Conservation (phyloP, 2,329 filamentous ascomycete species). For the Microascus cirrosus region DNA sequence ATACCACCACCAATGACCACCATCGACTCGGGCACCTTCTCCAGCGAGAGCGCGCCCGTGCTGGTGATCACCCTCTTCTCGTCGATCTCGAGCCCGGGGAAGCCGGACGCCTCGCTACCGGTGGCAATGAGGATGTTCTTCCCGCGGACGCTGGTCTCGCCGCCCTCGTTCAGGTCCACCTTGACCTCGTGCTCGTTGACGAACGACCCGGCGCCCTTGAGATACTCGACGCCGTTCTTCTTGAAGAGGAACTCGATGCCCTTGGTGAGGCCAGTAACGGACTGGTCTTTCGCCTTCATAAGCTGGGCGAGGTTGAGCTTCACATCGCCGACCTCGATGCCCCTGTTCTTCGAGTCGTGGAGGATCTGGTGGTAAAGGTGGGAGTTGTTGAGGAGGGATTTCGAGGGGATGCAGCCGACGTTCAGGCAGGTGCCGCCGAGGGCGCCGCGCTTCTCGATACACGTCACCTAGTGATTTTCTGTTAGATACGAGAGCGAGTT, state of each 20-base stretch:
- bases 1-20: slow-evolving; percentile 96
- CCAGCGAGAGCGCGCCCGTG: slow-evolving; percentile 82
- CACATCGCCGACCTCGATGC: slow-evolving; percentile 94
- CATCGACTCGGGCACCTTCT: slow-evolving; percentile 91
- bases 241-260: slow-evolving; percentile 97
- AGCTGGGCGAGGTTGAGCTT: slow-evolving; percentile 90
- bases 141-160: slow-evolving; percentile 73
- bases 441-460: slow-evolving; percentile 94
- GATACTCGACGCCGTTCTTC: slow-evolving; percentile 98
- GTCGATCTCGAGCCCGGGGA: slow-evolving; percentile 90
- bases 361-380: slow-evolving; percentile 95
- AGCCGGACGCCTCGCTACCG: slow-evolving; percentile 88
- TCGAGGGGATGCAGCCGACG: slow-evolving; percentile 98
- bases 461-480: slow-evolving; percentile 58
- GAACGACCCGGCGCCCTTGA: slow-evolving; percentile 87
- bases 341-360: slow-evolving; percentile 93
- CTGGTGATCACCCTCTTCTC: slow-evolving; percentile 97
- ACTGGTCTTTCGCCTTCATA: slow-evolving; percentile 98
- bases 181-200: slow-evolving; percentile 83
- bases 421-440: slow-evolving; percentile 97
- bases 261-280: slow-evolving; percentile 82
- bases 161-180: slow-evolving; percentile 81
- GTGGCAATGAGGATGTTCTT: slow-evolving; percentile 99
- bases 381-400: slow-evolving; percentile 99
- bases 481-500: neutral